phyloP scores from a whole-genome alignment of 2,329 filamentous ascomycete genomes.

The Byssochlamys sp. region DNA sequence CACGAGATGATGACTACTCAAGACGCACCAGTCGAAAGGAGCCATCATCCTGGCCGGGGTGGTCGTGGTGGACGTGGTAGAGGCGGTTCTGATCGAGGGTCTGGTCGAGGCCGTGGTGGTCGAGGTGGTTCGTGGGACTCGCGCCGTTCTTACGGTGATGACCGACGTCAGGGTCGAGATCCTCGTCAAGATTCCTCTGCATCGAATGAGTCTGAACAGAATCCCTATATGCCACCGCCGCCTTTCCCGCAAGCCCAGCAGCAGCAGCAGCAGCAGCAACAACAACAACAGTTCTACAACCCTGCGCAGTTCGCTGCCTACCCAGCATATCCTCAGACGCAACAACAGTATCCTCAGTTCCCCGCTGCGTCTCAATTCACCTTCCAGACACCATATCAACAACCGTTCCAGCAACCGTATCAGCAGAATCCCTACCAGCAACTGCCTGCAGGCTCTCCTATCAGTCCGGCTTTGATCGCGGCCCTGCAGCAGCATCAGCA shows the following conservation, averaged over 20 bases:
- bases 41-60: slow-evolving; percentile 21
- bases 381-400: slow-evolving; percentile 32
- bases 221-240: slow-evolving; percentile 10
- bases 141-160: slow-evolving; percentile 18
- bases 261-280: slow-evolving; percentile 14
- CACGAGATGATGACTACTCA: slow-evolving; percentile 38
- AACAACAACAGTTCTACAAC: slow-evolving; percentile 15
- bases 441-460: slow-evolving; percentile 38
- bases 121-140: slow-evolving; percentile 17
- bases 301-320: slow-evolving; percentile 20
- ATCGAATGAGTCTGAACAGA: slow-evolving; percentile 2
- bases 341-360: slow-evolving; percentile 28
- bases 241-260: slow-evolving; percentile 13
- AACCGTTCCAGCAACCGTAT: slow-evolving; percentile 23
- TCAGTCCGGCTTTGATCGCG: slow-evolving; percentile 52
- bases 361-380: slow-evolving; percentile 24
- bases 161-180: slow-evolving; percentile 18
- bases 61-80: slow-evolving; percentile 40
- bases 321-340: slow-evolving; percentile 18
- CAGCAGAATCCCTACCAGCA: slow-evolving; percentile 38
- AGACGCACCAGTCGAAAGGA: slow-evolving; percentile 28
- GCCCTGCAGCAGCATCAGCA: slow-evolving; percentile 36
- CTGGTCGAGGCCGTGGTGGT: slow-evolving; percentile 27
- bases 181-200: slow-evolving; percentile 5
- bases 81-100: slow-evolving; percentile 29